These are phyloP conservation scores for Scutellaria barbata DNA, from an alignment of 257 asterid species.

Conservation along the genomic window DNA sequence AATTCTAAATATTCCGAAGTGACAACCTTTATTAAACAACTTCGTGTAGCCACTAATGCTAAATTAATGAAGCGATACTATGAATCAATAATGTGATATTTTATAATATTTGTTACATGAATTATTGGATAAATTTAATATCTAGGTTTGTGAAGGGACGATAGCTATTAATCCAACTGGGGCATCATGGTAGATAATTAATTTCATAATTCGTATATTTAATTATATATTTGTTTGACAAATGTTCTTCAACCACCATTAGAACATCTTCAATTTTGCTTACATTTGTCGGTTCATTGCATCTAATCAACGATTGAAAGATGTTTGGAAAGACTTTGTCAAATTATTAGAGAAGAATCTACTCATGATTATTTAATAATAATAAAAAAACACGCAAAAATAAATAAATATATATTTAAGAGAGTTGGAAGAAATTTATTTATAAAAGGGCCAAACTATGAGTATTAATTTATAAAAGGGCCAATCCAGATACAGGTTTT, in stretches of 20 bases:
- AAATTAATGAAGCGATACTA: neutral
- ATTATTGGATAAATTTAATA: slow-evolving; percentile 12
- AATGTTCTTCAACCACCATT: slow-evolving; percentile 15
- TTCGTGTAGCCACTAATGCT: too few species aligned
- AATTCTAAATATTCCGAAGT: neutral
- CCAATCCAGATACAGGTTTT: too few species aligned
- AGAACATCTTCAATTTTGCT: neutral
- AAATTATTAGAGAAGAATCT: too few species aligned
- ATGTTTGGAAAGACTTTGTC: too few species aligned
- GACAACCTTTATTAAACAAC: neutral
- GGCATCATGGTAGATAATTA: neutral
- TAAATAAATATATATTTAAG: too few species aligned
- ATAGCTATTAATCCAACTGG: slow-evolving; percentile 4
- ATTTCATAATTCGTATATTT: neutral
- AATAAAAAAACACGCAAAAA: too few species aligned
- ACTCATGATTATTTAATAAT: too few species aligned
- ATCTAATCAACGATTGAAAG: neutral
- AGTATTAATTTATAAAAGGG: too few species aligned
- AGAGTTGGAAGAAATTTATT: too few species aligned
- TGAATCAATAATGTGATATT: neutral
- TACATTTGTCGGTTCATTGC: slow-evolving; percentile 10
- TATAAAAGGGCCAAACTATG: too few species aligned
- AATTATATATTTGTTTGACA: slow-evolving; percentile 14
- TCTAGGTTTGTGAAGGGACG: neutral
- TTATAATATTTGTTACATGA: neutral